These are phyloP conservation scores for Drosera capensis DNA, from an alignment of 148 eudicot genomes.

Conservation along the genomic window DNA sequence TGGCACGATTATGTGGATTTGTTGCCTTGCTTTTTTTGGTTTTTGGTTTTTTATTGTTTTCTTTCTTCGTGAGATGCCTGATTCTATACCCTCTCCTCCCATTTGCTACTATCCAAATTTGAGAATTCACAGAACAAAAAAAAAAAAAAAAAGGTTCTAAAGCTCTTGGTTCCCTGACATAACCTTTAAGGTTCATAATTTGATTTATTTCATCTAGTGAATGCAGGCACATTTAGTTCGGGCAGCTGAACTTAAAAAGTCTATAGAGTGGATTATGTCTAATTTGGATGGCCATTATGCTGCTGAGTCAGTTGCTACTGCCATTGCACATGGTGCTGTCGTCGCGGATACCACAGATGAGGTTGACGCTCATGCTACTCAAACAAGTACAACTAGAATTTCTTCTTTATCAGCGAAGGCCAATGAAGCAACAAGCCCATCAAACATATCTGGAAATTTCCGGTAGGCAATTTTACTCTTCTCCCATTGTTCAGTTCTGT, in stretches of 20 bases:
- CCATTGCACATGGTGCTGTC: slow-evolving; percentile 73
- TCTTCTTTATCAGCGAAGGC: slow-evolving; percentile 35
- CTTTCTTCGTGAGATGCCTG: too few species aligned
- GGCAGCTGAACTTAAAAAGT: slow-evolving; percentile 91
- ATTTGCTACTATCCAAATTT: too few species aligned
- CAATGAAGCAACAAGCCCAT: slow-evolving; percentile 42
- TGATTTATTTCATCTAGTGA: slow-evolving; percentile 47
- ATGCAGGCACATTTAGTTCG: slow-evolving; percentile 82
- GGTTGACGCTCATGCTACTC: slow-evolving; percentile 34
- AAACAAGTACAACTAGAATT: slow-evolving; percentile 25
- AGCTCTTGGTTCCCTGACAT: too few species aligned
- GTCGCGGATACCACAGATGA: slow-evolving; percentile 54
- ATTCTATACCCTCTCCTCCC: too few species aligned
- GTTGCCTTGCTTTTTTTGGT: too few species aligned
- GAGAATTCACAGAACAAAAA: too few species aligned
- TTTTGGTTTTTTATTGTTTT: too few species aligned
- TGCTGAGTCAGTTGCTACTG: slow-evolving; percentile 95
- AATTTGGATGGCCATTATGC: slow-evolving; percentile 93
- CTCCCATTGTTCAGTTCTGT: slow-evolving; percentile 3
- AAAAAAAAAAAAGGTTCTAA: too few species aligned
- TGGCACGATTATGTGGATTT: too few species aligned
- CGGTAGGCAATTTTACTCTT: slow-evolving; percentile 35
- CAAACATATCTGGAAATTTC: slow-evolving; percentile 69
- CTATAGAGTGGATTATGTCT: slow-evolving; percentile 95
- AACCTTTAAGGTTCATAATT: slow-evolving; percentile 20